phyloP scores from a whole-genome alignment of 106 monocot genomes.

The Amphibolis antarctica region DNA sequence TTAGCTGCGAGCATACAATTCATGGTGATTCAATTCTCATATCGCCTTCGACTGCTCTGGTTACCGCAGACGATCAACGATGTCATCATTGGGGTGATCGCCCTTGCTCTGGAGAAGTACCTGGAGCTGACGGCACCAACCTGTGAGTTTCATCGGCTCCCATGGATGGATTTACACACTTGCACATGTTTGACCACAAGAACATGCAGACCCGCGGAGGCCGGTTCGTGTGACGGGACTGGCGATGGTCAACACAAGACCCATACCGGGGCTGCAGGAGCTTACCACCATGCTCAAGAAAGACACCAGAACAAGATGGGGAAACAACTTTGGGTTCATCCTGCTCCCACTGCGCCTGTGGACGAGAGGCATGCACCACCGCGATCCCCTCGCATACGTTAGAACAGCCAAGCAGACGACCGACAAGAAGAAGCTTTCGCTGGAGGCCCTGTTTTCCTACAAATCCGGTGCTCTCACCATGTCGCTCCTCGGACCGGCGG shows the following conservation, averaged over 20 bases:
- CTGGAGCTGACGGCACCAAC: neutral
- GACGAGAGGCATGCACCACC: neutral
- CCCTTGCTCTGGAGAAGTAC: constrained; percentile 15
- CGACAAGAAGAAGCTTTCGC: constrained; percentile 16
- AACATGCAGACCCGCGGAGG: constrained; percentile 9
- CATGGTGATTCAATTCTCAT: no score
- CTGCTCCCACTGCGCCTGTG: constrained; percentile 10
- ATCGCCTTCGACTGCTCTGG: no score
- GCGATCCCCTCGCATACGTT: constrained; percentile 14
- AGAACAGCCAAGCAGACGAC: constrained; percentile 8
- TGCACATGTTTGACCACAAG: no score
- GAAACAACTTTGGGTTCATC: constrained; percentile 15
- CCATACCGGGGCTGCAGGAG: constrained; percentile 8
- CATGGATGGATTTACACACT: no score
- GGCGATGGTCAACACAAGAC: constrained; percentile 19
- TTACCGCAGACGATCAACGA: constrained; percentile 21
- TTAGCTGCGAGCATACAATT: no score
- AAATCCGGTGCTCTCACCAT: constrained; percentile 2
- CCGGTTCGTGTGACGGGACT: constrained; percentile 12
- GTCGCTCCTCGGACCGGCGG: constrained; percentile 11
- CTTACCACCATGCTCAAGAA: constrained; percentile 5
- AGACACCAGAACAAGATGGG: constrained; percentile 7
- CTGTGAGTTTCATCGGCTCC: no score
- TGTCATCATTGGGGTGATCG: constrained; percentile 18
- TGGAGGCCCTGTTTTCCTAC: constrained; percentile 21